Evolutionary conservation across 192 early-diverging fungal species (phyloP), one percentile per base, ranked within the genome.

Genomic region (Podila horticola): DNA sequence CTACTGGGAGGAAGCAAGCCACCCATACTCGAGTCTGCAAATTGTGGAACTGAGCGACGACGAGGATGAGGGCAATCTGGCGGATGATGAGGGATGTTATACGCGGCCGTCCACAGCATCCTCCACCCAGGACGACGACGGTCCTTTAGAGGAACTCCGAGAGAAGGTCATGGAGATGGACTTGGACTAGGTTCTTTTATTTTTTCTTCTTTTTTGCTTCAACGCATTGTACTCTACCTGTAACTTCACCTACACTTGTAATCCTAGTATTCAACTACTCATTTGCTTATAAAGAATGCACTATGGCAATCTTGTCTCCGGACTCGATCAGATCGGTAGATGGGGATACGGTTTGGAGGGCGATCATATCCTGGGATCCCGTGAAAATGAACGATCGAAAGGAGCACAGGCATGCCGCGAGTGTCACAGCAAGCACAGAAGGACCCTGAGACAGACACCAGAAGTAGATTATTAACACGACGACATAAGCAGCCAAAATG

Each of bases 1-100:
- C 6, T 55, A 55, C 22, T 55, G 52, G 52, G 52, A 55, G 11
- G 52, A 55, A 24, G 52, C 52, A 8, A 55, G 52, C 52, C 52
- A 55, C 11, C 52, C 52, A 55, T 55, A 55, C 52, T 55, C 52
- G 22, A 55, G 22, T 26, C 2, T 55, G n/a, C 24, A 26, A 10
- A 55, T 55, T 24, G 52, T 24, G n/a, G 52, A 55, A 2, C 22
- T 55, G 52, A 55, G 22, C 24, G 52, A 55, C 52, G 52, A 55
- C 22, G 52, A 55, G 30, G 59, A 61, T 20, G 59, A 61, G 12
- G 75, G 75, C 13, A 72, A 72, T n/a, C 4, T 79, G 60, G 69
- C 75, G 28, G 75, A 72, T 30, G 70, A 79, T 22, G 75, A 79
- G 24, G 75, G 50, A 5, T 55, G 60, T 17, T 38, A 64, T 22